Evolutionary conservation across 345 rosid genomes (phyloP).

Genomic region (Brassica rapa): DNA sequence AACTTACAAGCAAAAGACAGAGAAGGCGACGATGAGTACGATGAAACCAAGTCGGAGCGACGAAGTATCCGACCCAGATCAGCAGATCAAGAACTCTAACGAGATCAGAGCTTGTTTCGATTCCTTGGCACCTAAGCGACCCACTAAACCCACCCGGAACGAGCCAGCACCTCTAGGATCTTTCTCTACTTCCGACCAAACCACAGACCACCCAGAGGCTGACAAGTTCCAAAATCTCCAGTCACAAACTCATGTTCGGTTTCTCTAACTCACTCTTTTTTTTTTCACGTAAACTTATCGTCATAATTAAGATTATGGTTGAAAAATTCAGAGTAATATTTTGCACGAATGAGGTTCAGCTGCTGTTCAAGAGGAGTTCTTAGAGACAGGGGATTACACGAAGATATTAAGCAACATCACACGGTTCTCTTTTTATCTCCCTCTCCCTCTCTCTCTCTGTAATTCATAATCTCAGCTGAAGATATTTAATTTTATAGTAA

Average conservation of each 20-base stretch:
- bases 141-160: constrained; percentile 72
- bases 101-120: constrained; percentile 65
- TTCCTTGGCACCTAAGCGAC: constrained; percentile 67
- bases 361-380: constrained; percentile 53
- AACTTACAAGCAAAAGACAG: constrained; percentile 6
- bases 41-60: constrained; percentile 85
- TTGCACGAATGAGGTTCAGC: constrained; percentile 26
- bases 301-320: constrained; percentile 31
- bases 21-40: constrained; percentile 33
- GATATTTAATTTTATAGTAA: neutral
- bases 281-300: neutral
- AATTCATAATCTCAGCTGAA: neutral
- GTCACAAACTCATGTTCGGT: constrained; percentile 49
- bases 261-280: neutral
- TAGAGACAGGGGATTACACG: constrained; percentile 63
- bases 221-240: constrained; percentile 60
- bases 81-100: constrained; percentile 51
- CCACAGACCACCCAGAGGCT: constrained; percentile 54
- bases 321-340: constrained; percentile 9
- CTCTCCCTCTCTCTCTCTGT: neutral
- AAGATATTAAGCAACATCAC: constrained; percentile 69
- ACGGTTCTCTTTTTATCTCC: constrained; percentile 38
- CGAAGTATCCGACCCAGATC: constrained; percentile 55
- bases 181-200: constrained; percentile 18
- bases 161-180: constrained; percentile 47